These are phyloP conservation scores for Lenzites betulinus DNA, from an alignment of 768 basidiomycete genomes.

Conservation along the genomic window DNA sequence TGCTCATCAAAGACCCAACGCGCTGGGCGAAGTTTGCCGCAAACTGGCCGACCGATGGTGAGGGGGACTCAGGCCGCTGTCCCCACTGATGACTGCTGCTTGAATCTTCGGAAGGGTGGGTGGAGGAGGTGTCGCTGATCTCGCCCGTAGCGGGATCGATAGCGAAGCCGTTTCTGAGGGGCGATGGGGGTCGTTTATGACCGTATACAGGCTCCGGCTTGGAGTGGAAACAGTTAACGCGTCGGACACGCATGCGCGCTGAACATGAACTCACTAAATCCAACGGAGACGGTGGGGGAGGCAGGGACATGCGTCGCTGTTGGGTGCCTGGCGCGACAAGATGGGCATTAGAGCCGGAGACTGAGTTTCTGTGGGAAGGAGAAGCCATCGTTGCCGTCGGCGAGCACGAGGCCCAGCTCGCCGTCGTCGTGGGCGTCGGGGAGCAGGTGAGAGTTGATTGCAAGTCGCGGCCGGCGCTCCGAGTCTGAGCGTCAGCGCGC, in stretches of 20 bases:
- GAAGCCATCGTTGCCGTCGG: conserved; percentile 32
- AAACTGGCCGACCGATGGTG: conserved; percentile 72
- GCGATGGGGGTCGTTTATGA: conserved; percentile 64
- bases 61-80: conserved; percentile 58
- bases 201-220: conserved; percentile 49
- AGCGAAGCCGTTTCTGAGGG: conserved; percentile 64
- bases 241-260: conserved; percentile 1
- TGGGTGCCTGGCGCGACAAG: conserved; percentile 30
- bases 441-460: conserved; percentile 12
- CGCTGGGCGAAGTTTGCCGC: conserved; percentile 76
- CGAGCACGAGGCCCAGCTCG: conserved; percentile 28
- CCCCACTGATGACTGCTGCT: conserved; percentile 43
- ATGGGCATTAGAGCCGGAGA: conserved; percentile 28
- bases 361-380: conserved; percentile 29
- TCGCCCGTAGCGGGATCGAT: conserved; percentile 58
- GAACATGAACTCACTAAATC: conserved; percentile 38
- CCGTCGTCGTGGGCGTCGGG: conserved; percentile 33
- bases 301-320: conserved; percentile 42
- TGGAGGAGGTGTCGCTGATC: conserved; percentile 34
- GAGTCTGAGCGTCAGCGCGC: conserved; percentile 3
- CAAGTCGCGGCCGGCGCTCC: conserved; percentile 15
- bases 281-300: conserved; percentile 41
- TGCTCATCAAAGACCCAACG: conserved; percentile 66
- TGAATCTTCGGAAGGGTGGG: conserved; percentile 38
- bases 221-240: conserved; percentile 13